phyloP scores from a whole-genome alignment of 2,329 filamentous ascomycete species.

The Tolypocladium album region DNA sequence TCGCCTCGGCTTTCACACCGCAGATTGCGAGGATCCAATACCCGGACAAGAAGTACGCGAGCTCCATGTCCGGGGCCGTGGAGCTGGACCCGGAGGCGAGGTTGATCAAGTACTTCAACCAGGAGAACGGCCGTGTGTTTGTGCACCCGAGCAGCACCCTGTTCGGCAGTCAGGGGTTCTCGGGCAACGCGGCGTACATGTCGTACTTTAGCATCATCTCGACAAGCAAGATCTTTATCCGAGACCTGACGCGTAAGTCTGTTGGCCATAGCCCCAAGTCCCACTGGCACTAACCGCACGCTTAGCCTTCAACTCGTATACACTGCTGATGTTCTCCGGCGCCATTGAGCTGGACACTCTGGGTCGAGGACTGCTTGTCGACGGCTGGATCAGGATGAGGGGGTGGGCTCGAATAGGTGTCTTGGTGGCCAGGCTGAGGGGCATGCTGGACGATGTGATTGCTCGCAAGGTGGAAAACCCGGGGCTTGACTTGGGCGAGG shows the following conservation, averaged over 20 bases:
- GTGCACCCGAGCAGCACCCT: conserved; percentile 83
- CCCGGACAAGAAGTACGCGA: conserved; percentile 90
- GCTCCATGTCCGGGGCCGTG: conserved; percentile 77
- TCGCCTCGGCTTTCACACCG: conserved; percentile 67
- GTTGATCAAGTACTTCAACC: conserved; percentile 86
- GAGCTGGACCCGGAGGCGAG: conserved; percentile 87
- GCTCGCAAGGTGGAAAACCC: conserved; percentile 73
- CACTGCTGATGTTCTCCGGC: conserved; percentile 79
- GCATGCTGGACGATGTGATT: conserved; percentile 79
- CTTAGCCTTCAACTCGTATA: conserved; percentile 79
- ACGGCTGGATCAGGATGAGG: conserved; percentile 76
- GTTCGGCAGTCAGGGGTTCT: conserved; percentile 72
- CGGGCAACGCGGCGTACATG: conserved; percentile 65
- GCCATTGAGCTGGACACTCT: conserved; percentile 77
- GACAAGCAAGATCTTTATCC: conserved; percentile 83
- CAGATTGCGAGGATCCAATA: conserved; percentile 89
- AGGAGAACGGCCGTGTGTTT: conserved; percentile 79
- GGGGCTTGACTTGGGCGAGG: conserved; percentile 42
- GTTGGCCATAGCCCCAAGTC: too few species aligned
- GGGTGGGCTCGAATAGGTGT: conserved; percentile 96
- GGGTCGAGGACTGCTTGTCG: conserved; percentile 77
- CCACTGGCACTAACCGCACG: background rate
- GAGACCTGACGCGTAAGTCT: conserved; percentile 74
- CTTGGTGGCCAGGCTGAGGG: conserved; percentile 68
- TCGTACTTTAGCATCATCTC: conserved; percentile 88